Evolutionary conservation across 2,329 filamentous ascomycete species (phyloP), one percentile per base, ranked within the genome.

Genomic region (Juglanconis sp.): DNA sequence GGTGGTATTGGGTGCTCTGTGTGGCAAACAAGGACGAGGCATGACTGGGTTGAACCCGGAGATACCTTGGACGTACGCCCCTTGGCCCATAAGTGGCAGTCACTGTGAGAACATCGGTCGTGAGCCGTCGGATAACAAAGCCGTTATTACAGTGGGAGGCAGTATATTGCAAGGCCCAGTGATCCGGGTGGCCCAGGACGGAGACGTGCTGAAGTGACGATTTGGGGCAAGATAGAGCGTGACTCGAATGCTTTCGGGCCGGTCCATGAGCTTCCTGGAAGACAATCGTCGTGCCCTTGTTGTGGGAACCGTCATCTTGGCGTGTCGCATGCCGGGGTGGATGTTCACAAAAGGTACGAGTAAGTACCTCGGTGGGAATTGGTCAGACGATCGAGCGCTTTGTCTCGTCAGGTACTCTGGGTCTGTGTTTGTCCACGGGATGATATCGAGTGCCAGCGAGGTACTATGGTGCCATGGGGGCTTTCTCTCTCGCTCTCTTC

Each of bases 291-390:
- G 38, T 42, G 11, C 15, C 48, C 17, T 46, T 56, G 32, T 8
- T 38, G 53, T 40, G 53, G 53, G 52, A 47, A 8, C 44, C 35
- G 53, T 49, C 53, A 56, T 56, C 53, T 48, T 49, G 53, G 38
- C 24, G 53, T 36, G 44, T 36, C 38, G 42, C 11, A 56, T 38
- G 44, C 32, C 36, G 53, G 24, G 34, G 31, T 48, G 44, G 11
- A 42, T 42, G 10, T 7, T 10, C 10, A 42, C 10, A 42, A 15
- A 42, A 15, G 11, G 10, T 42, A 24, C n/a, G 38, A 42, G 38
- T 11, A 42, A 13, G n/a, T 13, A 13, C 10, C 38, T 13, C n/a
- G 11, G 38, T 15, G 38, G n/a, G 36, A 38, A 7, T 42, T 42
- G 38, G 38, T 15, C 4, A 9, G 38, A 13, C n/a, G 38, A 11